phyloP scores from a whole-genome alignment of 2,329 filamentous ascomycete species.

The Sporothrix humicola region DNA sequence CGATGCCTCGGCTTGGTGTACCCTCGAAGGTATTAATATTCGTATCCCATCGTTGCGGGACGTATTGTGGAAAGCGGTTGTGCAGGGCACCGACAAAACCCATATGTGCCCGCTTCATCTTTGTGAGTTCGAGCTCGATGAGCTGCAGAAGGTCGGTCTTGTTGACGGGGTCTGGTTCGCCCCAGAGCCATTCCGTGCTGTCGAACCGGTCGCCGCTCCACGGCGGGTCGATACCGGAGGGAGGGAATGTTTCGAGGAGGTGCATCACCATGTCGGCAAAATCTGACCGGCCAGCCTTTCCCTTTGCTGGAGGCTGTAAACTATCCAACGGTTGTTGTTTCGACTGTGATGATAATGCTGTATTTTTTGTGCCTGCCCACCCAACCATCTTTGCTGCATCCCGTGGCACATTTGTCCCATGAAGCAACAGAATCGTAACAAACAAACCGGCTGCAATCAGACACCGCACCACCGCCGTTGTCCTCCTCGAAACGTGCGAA shows the following conservation, averaged over 20 bases:
- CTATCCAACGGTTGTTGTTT: not conserved
- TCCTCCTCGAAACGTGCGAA: slow-evolving; percentile 10
- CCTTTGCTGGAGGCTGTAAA: not conserved
- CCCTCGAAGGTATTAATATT: not conserved
- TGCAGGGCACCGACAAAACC: slow-evolving; percentile 24
- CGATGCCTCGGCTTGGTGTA: slow-evolving; percentile 51
- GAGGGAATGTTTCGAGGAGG: slow-evolving; percentile 25
- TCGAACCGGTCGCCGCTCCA: slow-evolving; percentile 30
- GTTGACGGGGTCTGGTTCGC: slow-evolving; percentile 23
- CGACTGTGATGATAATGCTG: not conserved
- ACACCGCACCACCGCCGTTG: not conserved
- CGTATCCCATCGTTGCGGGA: not conserved
- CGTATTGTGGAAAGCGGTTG: slow-evolving; percentile 25
- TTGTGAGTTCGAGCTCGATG: slow-evolving; percentile 11
- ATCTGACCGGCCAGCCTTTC: not conserved
- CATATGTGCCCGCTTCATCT: slow-evolving; percentile 32
- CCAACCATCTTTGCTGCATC: not conserved
- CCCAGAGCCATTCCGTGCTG: slow-evolving; percentile 32
- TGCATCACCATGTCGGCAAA: slow-evolving; percentile 27
- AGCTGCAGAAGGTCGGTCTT: slow-evolving; percentile 26
- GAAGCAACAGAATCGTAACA: not conserved
- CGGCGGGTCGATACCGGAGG: slow-evolving; percentile 11
- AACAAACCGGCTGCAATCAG: not conserved
- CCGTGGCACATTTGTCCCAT: not conserved
- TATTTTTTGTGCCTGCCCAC: not conserved